A percentile compares a stretch with the other conserved stretches of the same genome.
phyloP scores from a whole-genome alignment of 257 asterid species.

The Solanum appendiculatum region DNA sequence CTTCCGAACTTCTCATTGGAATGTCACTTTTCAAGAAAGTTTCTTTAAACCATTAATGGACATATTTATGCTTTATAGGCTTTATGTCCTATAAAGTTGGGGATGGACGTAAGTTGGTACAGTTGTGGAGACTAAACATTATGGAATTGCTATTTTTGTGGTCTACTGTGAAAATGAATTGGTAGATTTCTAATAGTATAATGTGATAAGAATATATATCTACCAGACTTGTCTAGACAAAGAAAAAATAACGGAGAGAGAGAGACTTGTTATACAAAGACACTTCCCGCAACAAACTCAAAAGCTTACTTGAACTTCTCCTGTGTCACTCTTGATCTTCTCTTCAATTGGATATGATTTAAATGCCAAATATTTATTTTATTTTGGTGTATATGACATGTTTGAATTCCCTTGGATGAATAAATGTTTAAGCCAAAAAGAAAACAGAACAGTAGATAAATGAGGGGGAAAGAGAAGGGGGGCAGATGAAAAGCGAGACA shows the following conservation, averaged over 20 bases:
- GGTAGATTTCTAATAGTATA: background rate
- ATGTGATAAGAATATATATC: background rate
- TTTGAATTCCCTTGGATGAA: background rate
- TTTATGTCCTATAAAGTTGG: background rate
- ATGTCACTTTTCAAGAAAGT: background rate
- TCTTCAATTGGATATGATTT: background rate
- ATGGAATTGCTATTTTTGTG: background rate
- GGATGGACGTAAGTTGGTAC: background rate
- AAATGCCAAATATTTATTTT: background rate
- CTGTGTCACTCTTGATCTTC: background rate
- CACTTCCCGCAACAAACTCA: background rate
- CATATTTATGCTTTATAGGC: background rate
- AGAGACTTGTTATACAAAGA: background rate
- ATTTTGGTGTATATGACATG: background rate
- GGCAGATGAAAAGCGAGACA: background rate
- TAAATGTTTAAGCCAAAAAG: background rate
- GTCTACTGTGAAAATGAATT: background rate
- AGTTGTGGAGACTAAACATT: background rate
- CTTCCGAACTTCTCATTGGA: background rate
- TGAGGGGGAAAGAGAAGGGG: background rate
- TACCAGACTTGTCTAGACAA: background rate
- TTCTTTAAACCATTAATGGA: background rate
- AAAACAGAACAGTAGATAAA: background rate
- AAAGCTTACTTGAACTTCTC: background rate
- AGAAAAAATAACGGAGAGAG: background rate